Evolutionary conservation across 2,329 filamentous ascomycete species (phyloP), one percentile per base, ranked within the genome.

Genomic region (Geoglossum cookeanum): DNA sequence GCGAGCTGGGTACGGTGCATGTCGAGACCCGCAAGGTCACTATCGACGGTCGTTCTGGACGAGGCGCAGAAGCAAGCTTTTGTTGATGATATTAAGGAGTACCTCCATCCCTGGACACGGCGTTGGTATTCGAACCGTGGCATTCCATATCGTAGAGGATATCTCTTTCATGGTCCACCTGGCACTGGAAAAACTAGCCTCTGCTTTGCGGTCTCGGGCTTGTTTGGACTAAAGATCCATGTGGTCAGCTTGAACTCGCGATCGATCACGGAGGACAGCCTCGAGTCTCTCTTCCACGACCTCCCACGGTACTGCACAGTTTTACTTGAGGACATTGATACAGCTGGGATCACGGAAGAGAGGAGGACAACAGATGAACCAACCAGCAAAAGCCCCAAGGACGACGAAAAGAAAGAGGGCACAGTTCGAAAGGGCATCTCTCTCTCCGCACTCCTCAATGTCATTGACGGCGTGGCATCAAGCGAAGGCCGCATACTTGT

Each of bases 91-190:
- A 83, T 91, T 64, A 85, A 86, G 62, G 85, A 89, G 63, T 91
- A 87, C 61, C 73, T 92, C 0, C 79, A 87, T 57, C 84, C 85
- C 0, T 71, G 75, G 0, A 86, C 81, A 0, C 78, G 80, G 1
- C 75, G 81, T n/a, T 94, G 87, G 87, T 94, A 95, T 66, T 76
- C 83, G 0, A 84, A 87, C 62, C 78, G 87, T 5, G 88, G 88
- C 0, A 91, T 94, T 33, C 88, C 89, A 0, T 94, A 94, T 66
- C 79, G 88, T 13, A 77, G 88, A 3, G 89, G 88, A 0, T 94
- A 92, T 64, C 77, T 94, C 0, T 79, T 94, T 15, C 75, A 90
- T 61, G 88, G 88, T 0, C 86, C 87, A 0, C 86, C 86, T 0
- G 86, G 87, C 0, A 90, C 85, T 0, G 86, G 87, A 13, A 92